These are phyloP conservation scores for Ustilago loliicola DNA, from an alignment of 1,284 basidiomycete genomes.

Conservation along the genomic window DNA sequence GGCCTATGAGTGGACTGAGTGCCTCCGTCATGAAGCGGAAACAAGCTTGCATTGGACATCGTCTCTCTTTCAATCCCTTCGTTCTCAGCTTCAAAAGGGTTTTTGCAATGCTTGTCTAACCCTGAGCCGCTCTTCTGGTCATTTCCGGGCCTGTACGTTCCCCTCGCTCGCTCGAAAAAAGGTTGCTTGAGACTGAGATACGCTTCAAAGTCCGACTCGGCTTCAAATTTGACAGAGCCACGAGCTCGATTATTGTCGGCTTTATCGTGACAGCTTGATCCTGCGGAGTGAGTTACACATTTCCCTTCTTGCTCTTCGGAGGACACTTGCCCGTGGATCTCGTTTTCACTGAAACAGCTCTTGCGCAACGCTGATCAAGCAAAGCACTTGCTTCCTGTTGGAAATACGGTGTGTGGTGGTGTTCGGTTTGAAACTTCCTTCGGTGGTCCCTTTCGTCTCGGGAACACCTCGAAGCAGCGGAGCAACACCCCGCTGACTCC, in stretches of 20 bases:
- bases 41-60: background rate
- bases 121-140: background rate
- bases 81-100: background rate
- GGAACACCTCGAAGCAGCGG: background rate
- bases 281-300: background rate
- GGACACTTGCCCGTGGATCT: background rate
- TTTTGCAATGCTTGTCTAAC: too few relatives aligned
- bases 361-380: background rate
- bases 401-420: too few relatives aligned
- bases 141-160: too few relatives aligned
- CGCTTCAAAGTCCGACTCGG: too few relatives aligned
- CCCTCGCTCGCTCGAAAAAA: background rate
- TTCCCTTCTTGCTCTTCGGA: background rate
- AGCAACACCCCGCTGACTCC: too few relatives aligned
- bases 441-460: too few relatives aligned
- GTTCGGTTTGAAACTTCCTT: too few relatives aligned
- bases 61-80: background rate
- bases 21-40: too few relatives aligned
- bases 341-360: background rate
- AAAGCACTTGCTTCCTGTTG: background rate
- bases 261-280: background rate
- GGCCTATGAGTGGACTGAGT: too few relatives aligned
- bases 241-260: background rate
- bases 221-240: background rate
- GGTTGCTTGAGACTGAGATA: background rate